Percentiles rank a stretch among this genome's conserved stretches.
Evolutionary conservation across 1,284 basidiomycete genomes (phyloP).

Genomic region (Trichosporon sp.): DNA sequence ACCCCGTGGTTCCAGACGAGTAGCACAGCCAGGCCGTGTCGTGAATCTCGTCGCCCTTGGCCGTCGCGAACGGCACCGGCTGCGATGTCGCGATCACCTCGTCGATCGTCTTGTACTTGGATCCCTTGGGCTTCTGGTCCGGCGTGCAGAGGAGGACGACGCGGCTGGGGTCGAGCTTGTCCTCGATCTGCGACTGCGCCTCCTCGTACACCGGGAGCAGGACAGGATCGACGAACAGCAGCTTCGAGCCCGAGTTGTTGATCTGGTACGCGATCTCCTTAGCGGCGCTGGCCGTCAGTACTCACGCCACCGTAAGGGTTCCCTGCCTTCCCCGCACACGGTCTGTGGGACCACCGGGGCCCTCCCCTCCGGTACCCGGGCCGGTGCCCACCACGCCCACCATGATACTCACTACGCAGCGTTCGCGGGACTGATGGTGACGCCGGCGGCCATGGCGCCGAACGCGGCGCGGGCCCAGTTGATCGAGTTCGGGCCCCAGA

Average conservation of each 20-base stretch:
- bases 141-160: slow-evolving; percentile 26
- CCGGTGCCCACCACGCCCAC: background rate
- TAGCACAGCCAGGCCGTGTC: slow-evolving; percentile 62
- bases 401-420: slow-evolving; percentile 46
- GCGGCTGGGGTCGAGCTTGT: slow-evolving; percentile 19
- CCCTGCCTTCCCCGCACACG: background rate
- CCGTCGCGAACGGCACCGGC: slow-evolving; percentile 25
- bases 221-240: slow-evolving; percentile 64
- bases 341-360: too few species aligned
- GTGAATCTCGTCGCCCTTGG: slow-evolving; percentile 21
- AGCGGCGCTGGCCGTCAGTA: slow-evolving; percentile 40
- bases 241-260: slow-evolving; percentile 62
- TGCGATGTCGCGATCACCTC: slow-evolving; percentile 23
- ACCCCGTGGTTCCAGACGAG: slow-evolving; percentile 64
- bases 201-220: slow-evolving; percentile 55
- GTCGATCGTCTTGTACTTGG: slow-evolving; percentile 23
- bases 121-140: slow-evolving; percentile 23
- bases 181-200: slow-evolving; percentile 27
- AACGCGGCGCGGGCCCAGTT: slow-evolving; percentile 66
- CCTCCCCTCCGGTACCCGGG: background rate
- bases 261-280: slow-evolving; percentile 55
- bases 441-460: slow-evolving; percentile 58
- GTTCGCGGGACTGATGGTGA: slow-evolving; percentile 49
- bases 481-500: slow-evolving; percentile 62
- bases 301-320: background rate